Evolutionary conservation across 106 monocot genomes (phyloP).

Genomic region (Xerophyta viscosa): DNA sequence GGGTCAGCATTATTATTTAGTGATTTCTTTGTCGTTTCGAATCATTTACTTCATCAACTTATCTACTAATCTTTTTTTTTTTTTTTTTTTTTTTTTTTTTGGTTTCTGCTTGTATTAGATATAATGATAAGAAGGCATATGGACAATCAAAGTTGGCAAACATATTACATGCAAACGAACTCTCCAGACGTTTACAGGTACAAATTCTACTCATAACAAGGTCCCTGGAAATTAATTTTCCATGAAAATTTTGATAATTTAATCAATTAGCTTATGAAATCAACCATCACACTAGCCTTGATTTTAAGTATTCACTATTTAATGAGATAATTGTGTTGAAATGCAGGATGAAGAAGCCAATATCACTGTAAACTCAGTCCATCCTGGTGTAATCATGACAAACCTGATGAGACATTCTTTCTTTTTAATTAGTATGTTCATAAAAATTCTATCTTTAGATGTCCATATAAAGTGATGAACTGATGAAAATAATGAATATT

Average conservation of each 20-base stretch:
- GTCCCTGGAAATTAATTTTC: too few relatives aligned
- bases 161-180: constrained; percentile 76
- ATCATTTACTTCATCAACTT: too few relatives aligned
- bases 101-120: not conserved
- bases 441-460: too few relatives aligned
- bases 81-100: not conserved
- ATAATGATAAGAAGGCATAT: constrained; percentile 25
- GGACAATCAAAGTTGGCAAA: constrained; percentile 78
- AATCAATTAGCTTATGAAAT: too few relatives aligned
- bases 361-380: constrained; percentile 75
- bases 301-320: too few relatives aligned
- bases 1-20: constrained; percentile 14
- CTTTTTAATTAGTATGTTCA: constrained; percentile 78
- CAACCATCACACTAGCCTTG: too few relatives aligned
- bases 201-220: not conserved
- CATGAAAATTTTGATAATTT: too few relatives aligned
- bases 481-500: too few relatives aligned
- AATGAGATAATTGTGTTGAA: not conserved
- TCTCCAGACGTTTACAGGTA: constrained; percentile 54
- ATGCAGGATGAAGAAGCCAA: constrained; percentile 83
- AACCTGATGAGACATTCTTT: constrained; percentile 81
- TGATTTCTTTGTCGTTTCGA: too few relatives aligned
- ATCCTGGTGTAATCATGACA: constrained; percentile 94
- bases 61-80: not conserved
- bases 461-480: too few relatives aligned